Evolutionary conservation across 1,284 basidiomycete species (phyloP), one percentile per base, ranked within the genome.

Genomic region (Athelia sp.): DNA sequence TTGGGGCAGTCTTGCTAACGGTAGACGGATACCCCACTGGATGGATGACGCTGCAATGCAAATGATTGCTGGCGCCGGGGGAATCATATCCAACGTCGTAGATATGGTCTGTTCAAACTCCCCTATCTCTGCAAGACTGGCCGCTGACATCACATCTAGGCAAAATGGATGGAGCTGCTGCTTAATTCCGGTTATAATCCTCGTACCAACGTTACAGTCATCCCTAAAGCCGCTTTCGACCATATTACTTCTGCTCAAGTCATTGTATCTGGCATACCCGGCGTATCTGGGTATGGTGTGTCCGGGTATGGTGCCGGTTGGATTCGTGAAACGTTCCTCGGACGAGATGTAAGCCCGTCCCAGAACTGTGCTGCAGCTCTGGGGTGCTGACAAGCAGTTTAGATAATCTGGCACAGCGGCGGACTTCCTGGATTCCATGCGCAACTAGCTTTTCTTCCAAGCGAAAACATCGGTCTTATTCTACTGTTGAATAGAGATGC

Each of bases 221-320:
- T 72, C 29, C 63, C 68, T 1, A 22, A 17, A 1, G 51, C 53
- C 17, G 57, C 60, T 17, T 61, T 62, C 40, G 51, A 53, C 13
- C 60, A 62, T 8, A 55, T 56, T 3, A 63, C 68, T 2, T 56
- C 61, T 23, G 56, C 63, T 2, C 36, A 40, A 17, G 15, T 40
- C 36, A n/a, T 40, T n/a, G 36, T n/a, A 4, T 58, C 60, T 24
- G 32, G 56, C 1, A 50, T 71, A 35, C 48, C 50, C 0, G 23
- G 42, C 10, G 51, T 51, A 29, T 31, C 24, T 3, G 44, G 46
- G 32, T n/a, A 29, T 18, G 43, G 50, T 35, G 11, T 36, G 2
- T 60, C 61, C 2, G 60, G 55, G 3, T 71, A 72, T 52, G 65
- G 67, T 0, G 47, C 66, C 52, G 70, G 71, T 13, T 72, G 70